Evolutionary conservation across 164 flowering plant genomes (phyloP).

Genomic region (Cinnamomum micranthum): DNA sequence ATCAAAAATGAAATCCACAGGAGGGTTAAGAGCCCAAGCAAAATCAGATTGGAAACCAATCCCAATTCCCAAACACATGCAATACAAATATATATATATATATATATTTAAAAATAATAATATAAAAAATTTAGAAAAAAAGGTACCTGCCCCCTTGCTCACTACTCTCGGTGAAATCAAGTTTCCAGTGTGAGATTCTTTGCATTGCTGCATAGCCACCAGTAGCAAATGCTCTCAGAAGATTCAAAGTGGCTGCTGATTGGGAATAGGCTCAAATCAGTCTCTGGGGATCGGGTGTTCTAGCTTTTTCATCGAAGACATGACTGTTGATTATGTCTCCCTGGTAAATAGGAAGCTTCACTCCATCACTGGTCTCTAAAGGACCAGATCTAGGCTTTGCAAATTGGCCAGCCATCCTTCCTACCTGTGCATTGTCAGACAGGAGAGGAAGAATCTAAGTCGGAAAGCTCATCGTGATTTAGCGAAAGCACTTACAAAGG

Average conservation of each 20-base stretch:
- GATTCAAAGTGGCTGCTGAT: constrained; percentile 44
- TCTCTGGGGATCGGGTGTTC: constrained; percentile 43
- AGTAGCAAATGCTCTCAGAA: constrained; percentile 44
- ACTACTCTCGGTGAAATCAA: constrained; percentile 33
- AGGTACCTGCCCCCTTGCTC: constrained; percentile 41
- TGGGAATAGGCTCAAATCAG: constrained; percentile 39
- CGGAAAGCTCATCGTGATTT: no score
- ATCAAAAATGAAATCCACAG: neutral
- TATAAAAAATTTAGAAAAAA: neutral
- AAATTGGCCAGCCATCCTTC: constrained; percentile 50
- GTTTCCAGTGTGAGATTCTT: constrained; percentile 44
- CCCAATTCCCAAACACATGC: no score
- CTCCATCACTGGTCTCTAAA: constrained; percentile 37
- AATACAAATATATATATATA: no score
- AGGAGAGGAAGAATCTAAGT: neutral
- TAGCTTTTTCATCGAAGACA: constrained; percentile 40
- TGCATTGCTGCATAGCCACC: constrained; percentile 48
- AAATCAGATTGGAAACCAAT: no score
- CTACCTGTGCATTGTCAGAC: constrained; percentile 21
- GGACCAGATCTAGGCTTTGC: constrained; percentile 42
- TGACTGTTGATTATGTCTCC: constrained; percentile 41
- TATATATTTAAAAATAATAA: no score
- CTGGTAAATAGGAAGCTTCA: constrained; percentile 41
- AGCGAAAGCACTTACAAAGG: no score
- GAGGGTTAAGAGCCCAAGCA: neutral